Evolutionary conservation across 805 yeast species (phyloP), one percentile per base, ranked within the genome.

Genomic region (Wickerhamomyces sydowiorum): DNA sequence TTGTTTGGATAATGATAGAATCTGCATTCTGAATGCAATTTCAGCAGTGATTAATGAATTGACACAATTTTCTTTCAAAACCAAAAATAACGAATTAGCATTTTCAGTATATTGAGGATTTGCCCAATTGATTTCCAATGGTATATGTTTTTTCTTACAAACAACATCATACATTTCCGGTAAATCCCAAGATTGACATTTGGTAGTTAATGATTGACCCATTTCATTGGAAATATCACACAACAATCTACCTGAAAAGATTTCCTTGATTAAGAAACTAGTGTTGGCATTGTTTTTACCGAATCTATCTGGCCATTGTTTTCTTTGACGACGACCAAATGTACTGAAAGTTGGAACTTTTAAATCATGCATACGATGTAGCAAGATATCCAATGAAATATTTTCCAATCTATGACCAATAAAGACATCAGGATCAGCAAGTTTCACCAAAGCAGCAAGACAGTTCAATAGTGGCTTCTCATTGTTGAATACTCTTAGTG

Each of bases 151-250:
- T 54, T 75, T 76, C 47, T 76, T 78, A 52, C 96, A 81, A 15
- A 86, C 85, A 38, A 86, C 75, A 24, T 78, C 82, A 52, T 80
- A 83, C 98, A 93, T 93, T 62, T 93, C 99, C 13, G 85, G 72
- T 43, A 93, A 69, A 45, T 87, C 95, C 96, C 96, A 93, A 15
- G 91, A 85, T 61, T 88, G 95, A 65, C 98, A 93, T 60, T 89
- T 88, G 5, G 83, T 69, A 4, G 96, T 88, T 48, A 91, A 69
- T 0, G 97, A 90, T 60, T 85, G 93, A 38, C 98, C 99, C 80
- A 90, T 76, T 55, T 88, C 96, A 62, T 93, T 93, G 39, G 91
- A 88, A 56, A 93, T 79, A 63, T 93, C 99, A 72, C 96, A 87
- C 36, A 91, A 56, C 42, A 93, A 72, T 52, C 99, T 74, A 29